Evolutionary conservation across 768 basidiomycete species (phyloP).

Genomic region (Crucibulum laeve): DNA sequence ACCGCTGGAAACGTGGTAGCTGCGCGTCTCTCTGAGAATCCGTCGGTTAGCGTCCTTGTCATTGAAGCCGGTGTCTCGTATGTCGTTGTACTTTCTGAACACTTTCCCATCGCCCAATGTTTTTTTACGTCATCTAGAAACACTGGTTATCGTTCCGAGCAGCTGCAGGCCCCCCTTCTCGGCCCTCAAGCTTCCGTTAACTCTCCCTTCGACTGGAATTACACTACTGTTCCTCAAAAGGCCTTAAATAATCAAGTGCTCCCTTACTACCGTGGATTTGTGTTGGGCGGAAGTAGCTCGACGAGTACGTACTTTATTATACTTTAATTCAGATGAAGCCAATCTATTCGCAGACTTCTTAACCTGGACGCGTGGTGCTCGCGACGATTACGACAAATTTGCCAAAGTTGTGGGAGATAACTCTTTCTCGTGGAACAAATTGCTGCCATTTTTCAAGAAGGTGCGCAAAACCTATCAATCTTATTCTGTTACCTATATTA

Average conservation of each 20-base stretch:
- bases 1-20: slow-evolving; percentile 29
- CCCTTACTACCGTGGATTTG: slow-evolving; percentile 16
- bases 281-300: slow-evolving; percentile 19
- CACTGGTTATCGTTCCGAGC: not conserved
- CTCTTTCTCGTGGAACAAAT: slow-evolving; percentile 11
- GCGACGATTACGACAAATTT: too few relatives aligned
- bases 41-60: slow-evolving; percentile 23
- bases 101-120: too few relatives aligned
- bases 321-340: too few relatives aligned
- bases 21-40: slow-evolving; percentile 28
- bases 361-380: too few relatives aligned
- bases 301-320: slow-evolving; percentile 19
- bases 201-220: slow-evolving; percentile 20
- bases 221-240: slow-evolving; percentile 17
- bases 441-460: slow-evolving; percentile 17
- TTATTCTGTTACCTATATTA: not conserved
- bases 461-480: slow-evolving; percentile 3
- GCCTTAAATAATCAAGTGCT: slow-evolving; percentile 13
- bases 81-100: not conserved
- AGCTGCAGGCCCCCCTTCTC: slow-evolving; percentile 5
- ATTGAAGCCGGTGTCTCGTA: slow-evolving; percentile 20
- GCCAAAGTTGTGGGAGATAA: too few relatives aligned
- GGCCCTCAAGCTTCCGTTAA: slow-evolving; percentile 3
- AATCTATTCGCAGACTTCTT: too few relatives aligned
- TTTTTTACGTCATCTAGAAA: too few relatives aligned